Base-by-base conservation (phyloP, 768 basidiomycete species). In the Albatrellus ellisii region DNA sequence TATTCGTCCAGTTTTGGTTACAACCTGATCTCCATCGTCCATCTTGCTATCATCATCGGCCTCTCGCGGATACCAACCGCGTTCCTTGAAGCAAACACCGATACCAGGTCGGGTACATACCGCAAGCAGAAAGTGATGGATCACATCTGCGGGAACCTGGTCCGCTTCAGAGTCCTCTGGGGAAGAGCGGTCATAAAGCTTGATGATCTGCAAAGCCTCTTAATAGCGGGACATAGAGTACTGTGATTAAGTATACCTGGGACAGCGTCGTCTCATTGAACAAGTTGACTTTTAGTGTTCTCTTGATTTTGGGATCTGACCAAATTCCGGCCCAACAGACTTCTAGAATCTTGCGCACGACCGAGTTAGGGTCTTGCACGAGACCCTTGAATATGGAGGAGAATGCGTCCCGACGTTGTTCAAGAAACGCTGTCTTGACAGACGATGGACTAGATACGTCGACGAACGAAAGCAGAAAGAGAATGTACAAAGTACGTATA, bases 41-140 rank as follows among this genome's bases (percentile, higher is more conserved):
- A 48, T 40, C n/a, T 59, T 59, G 1, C 60, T 59, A 8, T 68
- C 68, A 14, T 59, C 61, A 14, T 69, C 70, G 2, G 58, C 56
- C 46, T 81, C 79, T 2, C 86, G 76, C 3, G 77, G 77, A 51
- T 95, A 97, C 91, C 91, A 97, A 2, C 91, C 91, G 6, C 74
- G 69, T 52, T 92, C 88, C 39, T 66, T 75, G 62, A 94, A 95
- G 54, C 91, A 97, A 11, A 95, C 67, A 0, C 91, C 91, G 10
- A 67, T 61, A 0, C 91, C 90, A 0, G 87, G 84, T 20, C 73
- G 75, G 0, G 85, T 82, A 51, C 82, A 85, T 24, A 89, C 75
- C 2, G 81, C 82, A 21, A 92, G 71, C 9, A 95, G 62, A 58
- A 95, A 97, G 52, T 91, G 88, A 46, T 89, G 85, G 0, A 73